Base-by-base conservation (phyloP, 1,284 basidiomycete genomes). In the Microbotryum silenes-acaulis region DNA sequence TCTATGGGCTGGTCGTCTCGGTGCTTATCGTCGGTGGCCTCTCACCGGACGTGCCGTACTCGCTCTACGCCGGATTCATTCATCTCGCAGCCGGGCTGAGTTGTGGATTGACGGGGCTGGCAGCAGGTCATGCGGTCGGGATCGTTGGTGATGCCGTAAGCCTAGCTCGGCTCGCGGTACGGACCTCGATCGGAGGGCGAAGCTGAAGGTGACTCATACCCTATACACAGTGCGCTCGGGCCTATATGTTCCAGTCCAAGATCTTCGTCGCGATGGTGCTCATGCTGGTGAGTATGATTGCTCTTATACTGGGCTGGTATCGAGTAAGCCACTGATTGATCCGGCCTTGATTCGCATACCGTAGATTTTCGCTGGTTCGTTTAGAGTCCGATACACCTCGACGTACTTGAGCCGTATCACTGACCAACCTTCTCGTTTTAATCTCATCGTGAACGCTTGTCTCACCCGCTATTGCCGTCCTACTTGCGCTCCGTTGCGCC, bases 111-210 rank as follows among this genome's bases (percentile, higher is more conserved):
- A 92, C 94, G 16, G 94, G 94, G 62, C 77, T 98, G 52, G 88
- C 92, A n/a, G 94, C 94, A 3, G 94, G 94, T 8, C 94, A 92
- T 74, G 92, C 94, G n/a, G 94, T 98, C 74, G 94, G 94, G 37
- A 84, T 88, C 65, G 91, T 97, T 29, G 94, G 93, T 60, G 94
- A 98, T 74, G 85, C 93, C 25, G 92, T 91, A 71, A 65, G 87
- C 42, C 46, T 16, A 27, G 14, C n/a, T 14, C 42, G 27, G 18
- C 20, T 23, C 25, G 27, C 16, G 33, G 8, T 37, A 12, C 18
- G 16, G 33, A 29, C 18, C 21, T 29, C 14, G 18, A 46, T n/a
- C 21, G 20, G 25, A 18, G 37, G n/a, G 62, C 59, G 45, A 63
- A 61, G 49, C 59, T 62, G 44, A 44, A 42, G n/a, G 37, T 46